A percentile compares a stretch with the other conserved stretches of the same genome.
phyloP scores from a whole-genome alignment of 768 basidiomycete genomes.

The Lanmaoa pseudosensibilis region DNA sequence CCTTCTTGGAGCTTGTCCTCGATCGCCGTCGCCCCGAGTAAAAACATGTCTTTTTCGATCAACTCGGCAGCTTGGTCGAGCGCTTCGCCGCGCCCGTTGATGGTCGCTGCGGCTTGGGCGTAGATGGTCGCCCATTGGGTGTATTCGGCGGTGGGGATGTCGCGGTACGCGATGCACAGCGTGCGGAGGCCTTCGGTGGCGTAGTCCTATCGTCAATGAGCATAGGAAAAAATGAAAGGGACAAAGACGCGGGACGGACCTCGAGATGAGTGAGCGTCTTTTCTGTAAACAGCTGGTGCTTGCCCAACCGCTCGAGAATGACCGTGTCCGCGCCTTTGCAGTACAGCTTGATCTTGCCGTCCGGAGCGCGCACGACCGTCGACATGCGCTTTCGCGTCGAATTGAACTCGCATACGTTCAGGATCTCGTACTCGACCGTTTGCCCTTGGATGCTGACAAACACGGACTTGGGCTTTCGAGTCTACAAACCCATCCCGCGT shows the following conservation, averaged over 20 bases:
- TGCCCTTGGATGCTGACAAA: constrained; percentile 80
- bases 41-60: constrained; percentile 90
- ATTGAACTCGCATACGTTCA: constrained; percentile 99
- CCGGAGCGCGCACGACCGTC: constrained; percentile 81
- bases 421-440: constrained; percentile 78
- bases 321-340: constrained; percentile 99
- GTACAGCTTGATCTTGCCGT: constrained; percentile 91
- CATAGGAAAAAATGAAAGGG: not conserved
- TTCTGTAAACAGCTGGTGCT: constrained; percentile 82
- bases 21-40: constrained; percentile 96
- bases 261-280: constrained; percentile 88
- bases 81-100: constrained; percentile 93
- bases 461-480: constrained; percentile 92
- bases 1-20: constrained; percentile 99
- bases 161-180: constrained; percentile 93
- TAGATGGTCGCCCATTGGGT: constrained; percentile 85
- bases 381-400: constrained; percentile 98
- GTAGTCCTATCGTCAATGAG: constrained; percentile 64
- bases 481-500: constrained; percentile 47
- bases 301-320: constrained; percentile 88
- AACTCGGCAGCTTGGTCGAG: constrained; percentile 93
- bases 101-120: constrained; percentile 89
- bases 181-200: constrained; percentile 97
- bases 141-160: constrained; percentile 90
- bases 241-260: constrained; percentile 41